Conservation (phyloP, 1,139 yeast species). For the Lipomyces yarrowii region DNA sequence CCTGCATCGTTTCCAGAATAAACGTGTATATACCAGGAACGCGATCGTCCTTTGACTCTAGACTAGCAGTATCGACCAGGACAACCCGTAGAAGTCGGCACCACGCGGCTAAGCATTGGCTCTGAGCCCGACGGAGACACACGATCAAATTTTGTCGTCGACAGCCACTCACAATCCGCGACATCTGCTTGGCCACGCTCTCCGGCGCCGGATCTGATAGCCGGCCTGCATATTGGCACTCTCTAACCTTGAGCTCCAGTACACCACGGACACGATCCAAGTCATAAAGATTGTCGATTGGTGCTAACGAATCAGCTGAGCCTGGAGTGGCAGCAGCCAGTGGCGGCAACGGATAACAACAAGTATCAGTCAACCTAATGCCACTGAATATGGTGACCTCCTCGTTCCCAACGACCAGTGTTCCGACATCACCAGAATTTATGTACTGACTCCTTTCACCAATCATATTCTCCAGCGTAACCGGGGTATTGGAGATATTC, state of each 20-base stretch:
- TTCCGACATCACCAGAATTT: not conserved
- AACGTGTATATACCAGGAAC: constrained; percentile 53
- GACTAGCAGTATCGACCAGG: constrained; percentile 56
- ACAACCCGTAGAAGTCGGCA: constrained; percentile 73
- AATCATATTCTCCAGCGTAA: not conserved
- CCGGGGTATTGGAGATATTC: constrained; percentile 13
- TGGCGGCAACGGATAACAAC: constrained; percentile 16
- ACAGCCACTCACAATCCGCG: constrained; percentile 13
- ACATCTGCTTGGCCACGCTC: not conserved
- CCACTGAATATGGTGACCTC: constrained; percentile 9
- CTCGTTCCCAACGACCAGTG: constrained; percentile 15
- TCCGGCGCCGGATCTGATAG: constrained; percentile 12
- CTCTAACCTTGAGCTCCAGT: constrained; percentile 38
- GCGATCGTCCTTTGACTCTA: constrained; percentile 1
- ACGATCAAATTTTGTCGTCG: constrained; percentile 19
- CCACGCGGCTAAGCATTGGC: constrained; percentile 77
- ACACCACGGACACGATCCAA: constrained; percentile 34
- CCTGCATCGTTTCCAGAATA: constrained; percentile 74
- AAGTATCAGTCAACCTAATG: constrained; percentile 13
- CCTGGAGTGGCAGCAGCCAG: constrained; percentile 13
- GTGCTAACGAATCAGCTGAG: not conserved
- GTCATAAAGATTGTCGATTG: constrained; percentile 18
- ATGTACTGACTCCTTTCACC: not conserved
- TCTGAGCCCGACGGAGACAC: constrained; percentile 49
- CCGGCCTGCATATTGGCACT: constrained; percentile 33